Base-by-base conservation (phyloP, 2,329 filamentous ascomycete species). In the Hypoxylon sp. region DNA sequence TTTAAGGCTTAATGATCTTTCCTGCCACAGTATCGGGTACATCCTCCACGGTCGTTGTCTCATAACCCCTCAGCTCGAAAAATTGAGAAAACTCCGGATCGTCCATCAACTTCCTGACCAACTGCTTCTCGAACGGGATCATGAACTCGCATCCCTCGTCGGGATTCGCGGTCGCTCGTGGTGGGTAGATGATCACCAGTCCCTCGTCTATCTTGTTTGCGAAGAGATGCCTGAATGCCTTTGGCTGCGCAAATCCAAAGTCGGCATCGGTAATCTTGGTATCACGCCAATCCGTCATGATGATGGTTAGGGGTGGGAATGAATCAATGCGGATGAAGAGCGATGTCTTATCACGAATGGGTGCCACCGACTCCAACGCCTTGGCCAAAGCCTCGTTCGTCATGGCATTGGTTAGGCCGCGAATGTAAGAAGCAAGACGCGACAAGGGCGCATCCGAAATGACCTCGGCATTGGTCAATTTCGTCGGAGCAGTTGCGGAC, bases 381-480 rank as follows among this genome's bases (percentile, higher is more conserved):
- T 71, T 43, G 28, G 75, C 72, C 0, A 82, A 73, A 1, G 68
- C 63, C 17, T 79, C 79, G 13, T 78, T 69, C 0, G 78, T 80
- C 0, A 76, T 72, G 45, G 75, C 73, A 58, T 81, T 70, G 1
- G 80, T 82, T 50, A 83, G 46, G 11, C 70, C 60, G 1, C 81
- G 80, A 14, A 80, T 75, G 45, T 81, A 82, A 1, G 66, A 68
- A 0, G 82, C 80, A 0, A 83, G 50, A 17, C 72, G 70, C 1
- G 74, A 72, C 0, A 83, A 67, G 0, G 80, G 78, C 68, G 72
- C 76, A 2, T 79, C 78, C 0, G 77, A 79, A 5, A 81, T 77
- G 7, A 81, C 71, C 43, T 82, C 72, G 2, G 73, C 71, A 0
- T 75, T 70, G 0, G 78, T 80, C 0, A 75, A 76, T 5, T 74